A percentile compares a stretch with the other conserved stretches of the same genome.
Evolutionary conservation across 2,329 filamentous ascomycete species (phyloP).

Genomic region (Hyphodiscus sp.): DNA sequence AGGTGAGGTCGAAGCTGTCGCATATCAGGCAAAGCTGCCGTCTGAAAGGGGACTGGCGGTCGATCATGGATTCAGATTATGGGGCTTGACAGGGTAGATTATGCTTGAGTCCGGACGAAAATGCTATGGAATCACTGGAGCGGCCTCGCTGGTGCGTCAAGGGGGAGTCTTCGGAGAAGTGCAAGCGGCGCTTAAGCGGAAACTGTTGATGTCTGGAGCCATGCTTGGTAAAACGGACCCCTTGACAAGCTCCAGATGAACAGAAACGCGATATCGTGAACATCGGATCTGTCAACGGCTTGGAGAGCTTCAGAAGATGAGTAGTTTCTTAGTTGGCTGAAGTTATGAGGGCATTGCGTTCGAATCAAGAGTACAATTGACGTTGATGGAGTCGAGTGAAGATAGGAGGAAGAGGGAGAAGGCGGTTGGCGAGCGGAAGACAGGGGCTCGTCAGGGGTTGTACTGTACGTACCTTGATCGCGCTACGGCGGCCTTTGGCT

Average conservation of each 20-base stretch:
- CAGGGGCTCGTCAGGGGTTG: not conserved
- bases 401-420: not conserved
- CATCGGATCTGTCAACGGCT: not conserved
- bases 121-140: not conserved
- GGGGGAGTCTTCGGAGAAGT: not conserved
- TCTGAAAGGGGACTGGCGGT: conserved; percentile 20
- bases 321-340: not conserved
- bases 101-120: conserved; percentile 7
- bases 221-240: conserved; percentile 20
- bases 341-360: not conserved
- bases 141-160: not conserved
- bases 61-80: conserved; percentile 13
- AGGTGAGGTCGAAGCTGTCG: conserved; percentile 24
- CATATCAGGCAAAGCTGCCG: conserved; percentile 16
- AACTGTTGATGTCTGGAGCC: conserved; percentile 19
- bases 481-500: not conserved
- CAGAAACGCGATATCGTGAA: not conserved
- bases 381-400: not conserved
- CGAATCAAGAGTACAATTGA: not conserved
- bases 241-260: conserved; percentile 5
- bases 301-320: not conserved
- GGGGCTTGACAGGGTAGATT: not conserved
- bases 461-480: too few species aligned
- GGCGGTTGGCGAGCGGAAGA: not conserved
- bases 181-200: conserved; percentile 15